Conservation (phyloP, 441 rosid genomes). For the Jatropha multifida region DNA sequence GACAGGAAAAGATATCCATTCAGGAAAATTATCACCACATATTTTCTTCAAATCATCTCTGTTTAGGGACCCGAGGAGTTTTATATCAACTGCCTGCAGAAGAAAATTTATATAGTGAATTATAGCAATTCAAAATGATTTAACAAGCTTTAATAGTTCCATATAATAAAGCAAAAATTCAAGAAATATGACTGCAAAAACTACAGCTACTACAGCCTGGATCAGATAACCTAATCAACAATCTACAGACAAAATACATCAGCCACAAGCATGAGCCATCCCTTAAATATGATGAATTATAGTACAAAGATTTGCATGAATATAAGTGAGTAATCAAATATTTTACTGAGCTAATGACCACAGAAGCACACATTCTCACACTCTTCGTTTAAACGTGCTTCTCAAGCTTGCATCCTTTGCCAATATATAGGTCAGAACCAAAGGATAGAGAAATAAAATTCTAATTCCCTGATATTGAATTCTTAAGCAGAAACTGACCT, state of each 20-base stretch:
- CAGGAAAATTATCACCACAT: slow-evolving; percentile 92
- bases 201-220: neutral
- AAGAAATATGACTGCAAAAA: neutral
- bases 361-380: neutral
- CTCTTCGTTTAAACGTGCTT: neutral
- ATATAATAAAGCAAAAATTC: neutral
- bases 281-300: neutral
- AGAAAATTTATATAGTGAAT: slow-evolving; percentile 9
- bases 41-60: slow-evolving; percentile 95
- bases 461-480: neutral
- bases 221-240: neutral
- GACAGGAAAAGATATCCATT: slow-evolving; percentile 95
- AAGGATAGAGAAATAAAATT: neutral
- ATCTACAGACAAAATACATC: neutral
- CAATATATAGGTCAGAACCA: neutral
- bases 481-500: neutral
- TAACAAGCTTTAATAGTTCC: neutral
- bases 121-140: neutral
- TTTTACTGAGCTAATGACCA: neutral
- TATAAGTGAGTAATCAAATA: neutral
- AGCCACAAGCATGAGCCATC: neutral
- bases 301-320: neutral
- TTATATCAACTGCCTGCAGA: slow-evolving; percentile 86
- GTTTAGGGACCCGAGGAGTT: slow-evolving; percentile 76
- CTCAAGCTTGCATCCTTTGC: neutral